phyloP scores from a whole-genome alignment of 768 basidiomycete genomes.

The Clitopilus passeckerianus region DNA sequence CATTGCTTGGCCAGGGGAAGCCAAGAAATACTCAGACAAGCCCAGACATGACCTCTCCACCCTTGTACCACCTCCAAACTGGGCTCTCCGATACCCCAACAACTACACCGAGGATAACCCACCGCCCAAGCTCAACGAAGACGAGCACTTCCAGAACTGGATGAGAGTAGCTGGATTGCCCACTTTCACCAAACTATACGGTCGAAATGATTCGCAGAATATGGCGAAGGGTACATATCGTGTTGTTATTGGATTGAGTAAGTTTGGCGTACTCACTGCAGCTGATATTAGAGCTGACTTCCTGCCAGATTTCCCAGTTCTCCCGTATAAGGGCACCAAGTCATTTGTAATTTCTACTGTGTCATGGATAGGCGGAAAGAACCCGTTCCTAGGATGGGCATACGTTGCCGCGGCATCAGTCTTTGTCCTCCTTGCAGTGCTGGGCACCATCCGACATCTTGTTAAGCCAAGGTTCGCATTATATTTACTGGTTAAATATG shows the following conservation, averaged over 20 bases:
- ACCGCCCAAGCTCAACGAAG: slow-evolving; percentile 66
- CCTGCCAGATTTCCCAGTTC: slow-evolving; percentile 83
- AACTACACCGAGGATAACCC: slow-evolving; percentile 60
- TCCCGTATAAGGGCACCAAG: slow-evolving; percentile 89
- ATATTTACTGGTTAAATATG: background rate
- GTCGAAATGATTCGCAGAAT: slow-evolving; percentile 75
- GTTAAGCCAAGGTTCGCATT: slow-evolving; percentile 78
- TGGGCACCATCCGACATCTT: slow-evolving; percentile 88
- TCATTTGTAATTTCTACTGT: slow-evolving; percentile 96
- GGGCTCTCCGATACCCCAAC: slow-evolving; percentile 68
- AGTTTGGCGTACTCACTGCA: slow-evolving; percentile 24
- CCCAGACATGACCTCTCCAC: slow-evolving; percentile 55
- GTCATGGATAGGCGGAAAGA: slow-evolving; percentile 98
- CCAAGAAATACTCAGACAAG: slow-evolving; percentile 76
- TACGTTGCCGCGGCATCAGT: slow-evolving; percentile 87
- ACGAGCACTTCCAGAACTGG: slow-evolving; percentile 99
- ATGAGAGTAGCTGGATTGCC: slow-evolving; percentile 98
- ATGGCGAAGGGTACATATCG: slow-evolving; percentile 73
- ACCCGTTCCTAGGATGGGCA: slow-evolving; percentile 97
- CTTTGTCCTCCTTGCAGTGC: slow-evolving; percentile 83
- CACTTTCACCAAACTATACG: slow-evolving; percentile 94
- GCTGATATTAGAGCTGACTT: slow-evolving; percentile 5
- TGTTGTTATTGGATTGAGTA: slow-evolving; percentile 78
- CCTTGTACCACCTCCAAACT: slow-evolving; percentile 93
- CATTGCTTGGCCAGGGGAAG: slow-evolving; percentile 96